Evolutionary conservation across 1,284 basidiomycete species (phyloP).

Genomic region (Ganoderma lucidum): DNA sequence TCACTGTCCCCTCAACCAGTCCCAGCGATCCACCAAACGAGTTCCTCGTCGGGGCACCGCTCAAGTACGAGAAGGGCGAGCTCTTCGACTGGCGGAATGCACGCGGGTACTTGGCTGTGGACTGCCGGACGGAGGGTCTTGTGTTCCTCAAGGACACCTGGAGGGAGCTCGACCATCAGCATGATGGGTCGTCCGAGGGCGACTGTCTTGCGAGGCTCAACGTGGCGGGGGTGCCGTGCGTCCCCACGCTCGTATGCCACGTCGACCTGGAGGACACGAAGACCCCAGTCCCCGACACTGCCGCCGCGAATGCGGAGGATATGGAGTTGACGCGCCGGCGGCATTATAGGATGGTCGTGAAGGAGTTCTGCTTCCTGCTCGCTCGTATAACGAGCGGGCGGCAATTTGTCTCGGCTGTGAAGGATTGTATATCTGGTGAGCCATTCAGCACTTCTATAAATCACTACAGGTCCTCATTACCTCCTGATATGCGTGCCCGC

Average conservation of each 20-base stretch:
- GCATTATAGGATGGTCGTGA: not conserved
- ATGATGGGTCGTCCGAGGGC: slow-evolving; percentile 2
- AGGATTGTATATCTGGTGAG: not conserved
- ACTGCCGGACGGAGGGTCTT: slow-evolving; percentile 13
- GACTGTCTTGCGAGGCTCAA: slow-evolving; percentile 8
- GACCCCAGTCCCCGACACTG: not conserved
- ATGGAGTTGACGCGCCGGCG: not conserved
- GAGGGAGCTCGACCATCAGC: slow-evolving; percentile 5
- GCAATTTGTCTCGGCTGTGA: slow-evolving; percentile 1
- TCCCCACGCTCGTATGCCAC: slow-evolving; percentile 23
- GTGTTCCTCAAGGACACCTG: slow-evolving; percentile 24
- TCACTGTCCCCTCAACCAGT: slow-evolving; percentile 6
- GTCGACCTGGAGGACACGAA: slow-evolving; percentile 10
- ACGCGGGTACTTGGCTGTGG: slow-evolving; percentile 17
- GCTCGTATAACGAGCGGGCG: not conserved
- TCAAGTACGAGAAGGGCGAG: not conserved
- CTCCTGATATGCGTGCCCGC: too few species aligned
- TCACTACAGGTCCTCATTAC: not conserved
- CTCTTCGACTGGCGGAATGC: not conserved
- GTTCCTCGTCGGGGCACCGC: slow-evolving; percentile 14
- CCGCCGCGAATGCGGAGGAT: not conserved
- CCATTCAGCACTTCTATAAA: not conserved
- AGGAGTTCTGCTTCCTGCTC: not conserved
- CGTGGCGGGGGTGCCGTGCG: slow-evolving; percentile 12
- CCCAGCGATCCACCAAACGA: not conserved